These are phyloP conservation scores for Arabidopsis lyrata DNA, from an alignment of 441 rosid genomes.

Conservation along the genomic window DNA sequence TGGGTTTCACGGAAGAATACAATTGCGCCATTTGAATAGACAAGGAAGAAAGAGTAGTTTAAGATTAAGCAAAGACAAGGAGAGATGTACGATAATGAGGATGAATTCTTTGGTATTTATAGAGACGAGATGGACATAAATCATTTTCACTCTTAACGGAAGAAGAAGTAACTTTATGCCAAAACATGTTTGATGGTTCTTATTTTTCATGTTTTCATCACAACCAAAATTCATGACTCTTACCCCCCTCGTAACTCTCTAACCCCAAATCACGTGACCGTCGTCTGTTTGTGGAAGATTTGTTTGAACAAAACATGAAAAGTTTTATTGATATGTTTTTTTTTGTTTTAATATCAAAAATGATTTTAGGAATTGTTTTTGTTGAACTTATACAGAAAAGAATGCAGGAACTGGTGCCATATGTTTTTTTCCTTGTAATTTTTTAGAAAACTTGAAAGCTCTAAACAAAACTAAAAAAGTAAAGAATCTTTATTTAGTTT, in stretches of 20 bases:
- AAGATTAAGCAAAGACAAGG: slow-evolving; percentile 18
- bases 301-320: not conserved
- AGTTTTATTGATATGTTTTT: not conserved
- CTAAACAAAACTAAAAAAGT: not conserved
- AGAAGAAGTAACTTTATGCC: slow-evolving; percentile 17
- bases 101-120: slow-evolving; percentile 31
- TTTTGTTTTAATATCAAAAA: too few species aligned
- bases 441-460: not conserved
- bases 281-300: slow-evolving; percentile 2
- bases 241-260: not conserved
- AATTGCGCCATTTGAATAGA: slow-evolving; percentile 35
- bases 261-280: slow-evolving; percentile 24
- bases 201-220: slow-evolving; percentile 30
- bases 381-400: not conserved
- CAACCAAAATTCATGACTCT: slow-evolving; percentile 29
- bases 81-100: slow-evolving; percentile 8
- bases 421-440: not conserved
- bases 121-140: slow-evolving; percentile 8
- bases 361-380: not conserved
- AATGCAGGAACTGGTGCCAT: not conserved
- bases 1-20: slow-evolving; percentile 39
- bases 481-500: slow-evolving; percentile 18
- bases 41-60: not conserved
- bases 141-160: not conserved
- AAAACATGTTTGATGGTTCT: slow-evolving; percentile 35